A percentile compares a stretch with the other conserved stretches of the same genome.
phyloP scores from a whole-genome alignment of 495 filamentous ascomycete species.

The Penicillium ochrochloron region DNA sequence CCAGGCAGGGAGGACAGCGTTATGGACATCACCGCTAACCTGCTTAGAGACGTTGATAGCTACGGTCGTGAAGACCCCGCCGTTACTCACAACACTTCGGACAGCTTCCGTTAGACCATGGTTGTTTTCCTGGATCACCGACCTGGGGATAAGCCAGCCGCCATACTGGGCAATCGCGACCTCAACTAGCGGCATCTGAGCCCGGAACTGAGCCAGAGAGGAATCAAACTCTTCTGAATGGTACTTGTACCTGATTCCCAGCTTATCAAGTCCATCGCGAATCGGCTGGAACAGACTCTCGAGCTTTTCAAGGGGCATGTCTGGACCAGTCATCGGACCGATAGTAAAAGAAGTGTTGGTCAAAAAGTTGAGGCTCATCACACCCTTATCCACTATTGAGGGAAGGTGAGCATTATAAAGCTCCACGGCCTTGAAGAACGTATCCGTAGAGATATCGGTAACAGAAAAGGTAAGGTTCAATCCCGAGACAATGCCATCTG shows the following conservation, averaged over 20 bases:
- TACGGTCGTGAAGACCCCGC: slow-evolving; percentile 14
- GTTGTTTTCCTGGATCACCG: slow-evolving; percentile 44
- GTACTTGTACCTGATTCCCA: slow-evolving; percentile 36
- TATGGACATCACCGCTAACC: slow-evolving; percentile 14
- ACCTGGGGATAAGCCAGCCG: slow-evolving; percentile 59
- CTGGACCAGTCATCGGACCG: slow-evolving; percentile 43
- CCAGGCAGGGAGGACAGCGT: slow-evolving; percentile 22
- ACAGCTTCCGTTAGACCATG: slow-evolving; percentile 13
- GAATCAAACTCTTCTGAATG: slow-evolving; percentile 39
- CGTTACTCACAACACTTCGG: slow-evolving; percentile 10
- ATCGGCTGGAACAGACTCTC: slow-evolving; percentile 37
- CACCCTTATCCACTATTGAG: slow-evolving; percentile 55
- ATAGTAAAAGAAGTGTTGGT: slow-evolving; percentile 53
- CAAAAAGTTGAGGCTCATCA: slow-evolving; percentile 56
- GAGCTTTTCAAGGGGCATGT: slow-evolving; percentile 37
- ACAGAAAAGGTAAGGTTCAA: slow-evolving; percentile 38
- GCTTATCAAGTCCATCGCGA: slow-evolving; percentile 28
- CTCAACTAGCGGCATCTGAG: slow-evolving; percentile 40
- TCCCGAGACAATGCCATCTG: slow-evolving; percentile 41
- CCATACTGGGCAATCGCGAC: slow-evolving; percentile 58
- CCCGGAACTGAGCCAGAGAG: slow-evolving; percentile 53
- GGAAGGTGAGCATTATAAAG: slow-evolving; percentile 47
- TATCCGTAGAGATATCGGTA: slow-evolving; percentile 38
- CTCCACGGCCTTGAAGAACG: slow-evolving; percentile 47
- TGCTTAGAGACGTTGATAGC: slow-evolving; percentile 14